Evolutionary conservation across 179 eudicot species (phyloP).

Genomic region (Vitellaria paradoxa): DNA sequence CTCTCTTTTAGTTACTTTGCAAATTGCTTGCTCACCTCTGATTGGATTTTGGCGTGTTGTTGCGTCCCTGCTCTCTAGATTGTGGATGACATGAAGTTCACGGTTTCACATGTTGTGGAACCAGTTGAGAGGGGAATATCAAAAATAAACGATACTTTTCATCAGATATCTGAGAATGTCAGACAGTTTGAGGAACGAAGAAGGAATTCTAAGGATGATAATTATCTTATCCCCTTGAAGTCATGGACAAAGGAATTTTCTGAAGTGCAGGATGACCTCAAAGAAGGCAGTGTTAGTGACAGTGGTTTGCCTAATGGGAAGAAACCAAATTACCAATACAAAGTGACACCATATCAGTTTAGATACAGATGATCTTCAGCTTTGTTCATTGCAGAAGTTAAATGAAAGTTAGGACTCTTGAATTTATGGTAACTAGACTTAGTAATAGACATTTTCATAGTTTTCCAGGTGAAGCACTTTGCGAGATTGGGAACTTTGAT

Average conservation of each 20-base stretch:
- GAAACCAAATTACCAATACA: constrained; percentile 37
- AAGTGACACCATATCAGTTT: constrained; percentile 40
- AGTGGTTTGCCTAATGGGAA: constrained; percentile 65
- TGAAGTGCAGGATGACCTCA: constrained; percentile 51
- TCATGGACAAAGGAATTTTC: constrained; percentile 68
- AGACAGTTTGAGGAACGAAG: constrained; percentile 60
- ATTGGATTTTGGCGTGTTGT: constrained; percentile 3
- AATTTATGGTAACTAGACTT: no score
- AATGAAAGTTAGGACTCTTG: no score
- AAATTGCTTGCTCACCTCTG: background rate
- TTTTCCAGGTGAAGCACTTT: no score
- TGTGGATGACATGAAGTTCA: constrained; percentile 94
- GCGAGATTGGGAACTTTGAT: no score
- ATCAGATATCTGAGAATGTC: constrained; percentile 84
- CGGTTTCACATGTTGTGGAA: constrained; percentile 92
- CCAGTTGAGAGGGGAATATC: constrained; percentile 96
- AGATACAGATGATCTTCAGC: constrained; percentile 21
- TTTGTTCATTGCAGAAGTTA: background rate
- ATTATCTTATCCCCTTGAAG: constrained; percentile 63
- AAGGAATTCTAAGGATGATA: constrained; percentile 79
- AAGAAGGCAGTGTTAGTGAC: constrained; percentile 81
- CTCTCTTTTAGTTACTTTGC: background rate
- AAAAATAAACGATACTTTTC: constrained; percentile 75
- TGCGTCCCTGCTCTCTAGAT: constrained; percentile 38
- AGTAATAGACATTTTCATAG: no score